These are phyloP conservation scores for Primulina eburnea DNA, from an alignment of 257 asterid genomes.

Conservation along the genomic window DNA sequence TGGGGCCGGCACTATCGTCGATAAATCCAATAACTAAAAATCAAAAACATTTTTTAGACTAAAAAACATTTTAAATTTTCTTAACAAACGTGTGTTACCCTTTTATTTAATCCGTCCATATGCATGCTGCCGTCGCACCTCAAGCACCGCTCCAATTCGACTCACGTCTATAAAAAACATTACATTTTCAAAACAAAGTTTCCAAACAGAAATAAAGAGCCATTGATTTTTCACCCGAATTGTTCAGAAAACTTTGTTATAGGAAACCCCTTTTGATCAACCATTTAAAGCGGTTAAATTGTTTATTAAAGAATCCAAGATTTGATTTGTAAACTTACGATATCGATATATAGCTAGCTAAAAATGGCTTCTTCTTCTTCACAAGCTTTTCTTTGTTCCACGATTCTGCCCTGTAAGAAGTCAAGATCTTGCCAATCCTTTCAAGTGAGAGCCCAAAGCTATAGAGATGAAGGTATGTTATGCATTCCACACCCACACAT, in stretches of 20 bases:
- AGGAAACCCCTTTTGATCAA: too few species aligned
- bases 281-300: too few species aligned
- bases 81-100: too few species aligned
- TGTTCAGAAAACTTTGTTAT: not conserved
- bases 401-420: constrained; percentile 18
- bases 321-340: too few species aligned
- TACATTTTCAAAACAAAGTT: not conserved
- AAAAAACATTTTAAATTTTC: not conserved
- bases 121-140: not conserved
- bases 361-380: constrained; percentile 1
- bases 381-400: not conserved
- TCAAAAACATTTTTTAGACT: too few species aligned
- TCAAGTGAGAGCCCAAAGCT: constrained; percentile 32
- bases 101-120: too few species aligned
- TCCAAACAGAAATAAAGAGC: not conserved
- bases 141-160: too few species aligned
- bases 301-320: too few species aligned
- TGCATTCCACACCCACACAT: not conserved
- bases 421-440: constrained; percentile 4
- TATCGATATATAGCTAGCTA: too few species aligned
- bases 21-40: not conserved
- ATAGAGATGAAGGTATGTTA: constrained; percentile 34
- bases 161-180: not conserved
- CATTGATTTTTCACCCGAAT: not conserved
- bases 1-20: not conserved